Conservation (phyloP, 805 yeast genomes). For the Maudiozyma bulderi region DNA sequence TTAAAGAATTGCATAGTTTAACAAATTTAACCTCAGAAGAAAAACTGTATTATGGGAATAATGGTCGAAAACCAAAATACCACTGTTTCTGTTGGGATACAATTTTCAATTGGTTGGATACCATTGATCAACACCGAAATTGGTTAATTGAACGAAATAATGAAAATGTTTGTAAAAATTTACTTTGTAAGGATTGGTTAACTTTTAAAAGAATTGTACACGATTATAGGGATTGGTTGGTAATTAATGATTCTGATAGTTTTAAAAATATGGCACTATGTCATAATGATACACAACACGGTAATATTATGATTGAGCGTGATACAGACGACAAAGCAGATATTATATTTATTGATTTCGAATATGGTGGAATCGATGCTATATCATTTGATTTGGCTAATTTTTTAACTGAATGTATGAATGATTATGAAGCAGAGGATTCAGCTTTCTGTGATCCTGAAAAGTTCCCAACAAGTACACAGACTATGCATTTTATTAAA, state of each 20-base stretch:
- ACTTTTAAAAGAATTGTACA: constrained; percentile 38
- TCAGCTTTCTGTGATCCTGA: constrained; percentile 37
- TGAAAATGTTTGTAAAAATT: constrained; percentile 27
- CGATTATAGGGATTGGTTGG: constrained; percentile 53
- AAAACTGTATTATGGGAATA: constrained; percentile 41
- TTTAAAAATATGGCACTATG: constrained; percentile 50
- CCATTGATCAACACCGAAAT: constrained; percentile 28
- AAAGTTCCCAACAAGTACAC: constrained; percentile 55
- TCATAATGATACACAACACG: constrained; percentile 93
- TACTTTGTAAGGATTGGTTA: constrained; percentile 32
- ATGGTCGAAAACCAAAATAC: not conserved
- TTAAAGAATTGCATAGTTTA: constrained; percentile 80
- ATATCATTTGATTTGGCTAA: constrained; percentile 83
- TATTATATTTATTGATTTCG: constrained; percentile 87
- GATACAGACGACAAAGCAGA: constrained; percentile 32
- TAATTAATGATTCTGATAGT: constrained; percentile 1
- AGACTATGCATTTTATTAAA: constrained; percentile 55
- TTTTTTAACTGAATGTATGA: constrained; percentile 94
- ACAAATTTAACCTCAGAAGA: constrained; percentile 51
- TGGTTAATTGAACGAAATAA: constrained; percentile 25
- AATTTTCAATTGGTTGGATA: constrained; percentile 57
- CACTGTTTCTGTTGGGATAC: constrained; percentile 43
- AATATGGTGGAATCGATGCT: constrained; percentile 77
- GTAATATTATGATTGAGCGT: constrained; percentile 57
- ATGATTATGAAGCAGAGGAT: constrained; percentile 56